Conservation (phyloP, 176 grass and related monocot species). For the Rhynchospora breviuscula region DNA sequence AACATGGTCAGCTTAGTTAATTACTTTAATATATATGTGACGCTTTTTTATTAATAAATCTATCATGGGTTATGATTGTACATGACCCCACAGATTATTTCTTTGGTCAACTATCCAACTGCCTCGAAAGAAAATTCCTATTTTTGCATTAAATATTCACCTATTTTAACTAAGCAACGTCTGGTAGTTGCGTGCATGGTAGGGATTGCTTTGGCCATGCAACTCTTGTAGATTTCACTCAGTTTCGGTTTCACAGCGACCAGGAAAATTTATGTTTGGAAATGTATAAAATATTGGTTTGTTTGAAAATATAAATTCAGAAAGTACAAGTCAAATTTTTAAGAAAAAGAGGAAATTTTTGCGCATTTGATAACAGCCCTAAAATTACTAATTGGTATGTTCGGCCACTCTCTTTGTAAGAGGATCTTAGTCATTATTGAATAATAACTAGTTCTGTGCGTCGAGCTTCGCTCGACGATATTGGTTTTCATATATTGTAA, state of each 20-base stretch:
- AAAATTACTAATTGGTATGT: background rate
- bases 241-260: background rate
- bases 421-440: background rate
- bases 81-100: background rate
- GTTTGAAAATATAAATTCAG: background rate
- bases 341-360: background rate
- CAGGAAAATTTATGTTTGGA: background rate
- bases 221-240: too few relatives aligned
- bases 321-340: background rate
- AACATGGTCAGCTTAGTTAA: background rate
- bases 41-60: background rate
- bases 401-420: background rate
- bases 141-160: background rate
- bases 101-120: conserved; percentile 13
- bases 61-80: background rate
- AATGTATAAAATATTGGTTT: background rate
- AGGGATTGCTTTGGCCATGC: too few relatives aligned
- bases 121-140: background rate
- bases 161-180: background rate
- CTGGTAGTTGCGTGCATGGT: background rate
- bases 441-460: too few relatives aligned
- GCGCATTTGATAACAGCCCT: background rate
- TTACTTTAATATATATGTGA: background rate
- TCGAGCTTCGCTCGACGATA: too few relatives aligned
- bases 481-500: too few relatives aligned